Base-by-base conservation (phyloP, 2,329 filamentous ascomycete genomes). In the Aaosphaeria arxii region DNA sequence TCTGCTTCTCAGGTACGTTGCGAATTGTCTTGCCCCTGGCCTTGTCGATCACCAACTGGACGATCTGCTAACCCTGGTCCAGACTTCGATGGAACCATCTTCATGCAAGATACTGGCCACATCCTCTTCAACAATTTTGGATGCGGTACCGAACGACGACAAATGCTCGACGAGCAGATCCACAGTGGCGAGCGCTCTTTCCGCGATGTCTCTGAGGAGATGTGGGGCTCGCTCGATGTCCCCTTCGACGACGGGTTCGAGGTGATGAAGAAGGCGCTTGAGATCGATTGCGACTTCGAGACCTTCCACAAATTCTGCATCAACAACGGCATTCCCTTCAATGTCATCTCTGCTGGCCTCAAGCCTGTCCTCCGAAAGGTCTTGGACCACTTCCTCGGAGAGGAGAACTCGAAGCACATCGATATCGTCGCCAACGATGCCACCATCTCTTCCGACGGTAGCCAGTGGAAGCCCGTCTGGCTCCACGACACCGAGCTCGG, bases 1-100 rank as follows among this genome's bases (percentile, higher is more conserved):
- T 82, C 50, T 80, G 78, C 63, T 82, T 82, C 59, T 82, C 79
- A 58, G 78, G 77, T 80, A 73, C 45, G 69, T 24, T 24, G 17
- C 17, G 17, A 24, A 50, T 17, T 42, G 36, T 24, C 17, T 24
- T 24, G 17, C 17, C 17, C 17, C 17, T 24, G 17, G 17, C 17
- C 17, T 24, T 24, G 17, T 24, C 39, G 17, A 43, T 49, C 11
- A 29, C n/a, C 31, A 35, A 40, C 42, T 24, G 38, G 32, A 46
- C 33, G 7, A 40, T 42, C 31, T 11, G 5, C 24, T 11, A 40
- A 11, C 9, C 7, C 13, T 6, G 38, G 7, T 43, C 30, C 49
- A 85, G 83, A 87, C 67, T 87, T 88, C 57, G 84, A 87, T 64
- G 84, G 84, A 53, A 87, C 84, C 4, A 88, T 88, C 53, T 86